Percentiles rank a stretch among this genome's conserved stretches.
Conservation (phyloP, 75 land plant species). For the Pinus albicaulis region DNA sequence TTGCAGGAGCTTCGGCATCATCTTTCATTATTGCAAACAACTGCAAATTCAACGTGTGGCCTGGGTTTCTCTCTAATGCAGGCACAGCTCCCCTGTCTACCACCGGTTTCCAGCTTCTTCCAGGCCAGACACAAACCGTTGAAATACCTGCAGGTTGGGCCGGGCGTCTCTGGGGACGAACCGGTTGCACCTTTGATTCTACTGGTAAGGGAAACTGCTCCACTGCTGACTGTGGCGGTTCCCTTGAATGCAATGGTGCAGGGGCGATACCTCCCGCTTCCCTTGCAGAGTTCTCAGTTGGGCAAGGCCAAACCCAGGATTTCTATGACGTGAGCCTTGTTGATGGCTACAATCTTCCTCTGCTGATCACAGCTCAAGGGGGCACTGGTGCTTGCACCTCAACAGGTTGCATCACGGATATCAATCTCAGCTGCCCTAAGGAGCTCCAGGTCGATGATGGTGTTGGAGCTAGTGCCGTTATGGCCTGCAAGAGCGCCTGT, state of each 20-base stretch:
- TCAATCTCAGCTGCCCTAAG: slow-evolving; percentile 29
- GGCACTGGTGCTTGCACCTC: slow-evolving; percentile 43
- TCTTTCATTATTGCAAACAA: slow-evolving; percentile 25
- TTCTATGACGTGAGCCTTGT: slow-evolving; percentile 92
- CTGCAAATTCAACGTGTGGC: slow-evolving; percentile 48
- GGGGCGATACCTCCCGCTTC: slow-evolving; percentile 70
- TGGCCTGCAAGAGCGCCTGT: slow-evolving; percentile 47
- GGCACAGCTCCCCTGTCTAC: slow-evolving; percentile 13
- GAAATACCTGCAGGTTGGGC: slow-evolving; percentile 52
- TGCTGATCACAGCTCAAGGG: slow-evolving; percentile 35
- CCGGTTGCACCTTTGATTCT: slow-evolving; percentile 46
- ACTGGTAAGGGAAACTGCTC: slow-evolving; percentile 41
- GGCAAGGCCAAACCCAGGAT: slow-evolving; percentile 43
- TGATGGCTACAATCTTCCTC: slow-evolving; percentile 85
- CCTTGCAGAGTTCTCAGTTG: slow-evolving; percentile 70
- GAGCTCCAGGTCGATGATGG: slow-evolving; percentile 24
- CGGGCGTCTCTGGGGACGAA: slow-evolving; percentile 79
- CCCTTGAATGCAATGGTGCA: slow-evolving; percentile 38
- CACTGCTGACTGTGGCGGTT: slow-evolving; percentile 65
- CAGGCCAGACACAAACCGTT: slow-evolving; percentile 11
- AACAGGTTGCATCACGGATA: slow-evolving; percentile 49
- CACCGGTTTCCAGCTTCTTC: slow-evolving; percentile 54
- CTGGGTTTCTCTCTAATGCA: slow-evolving; percentile 31
- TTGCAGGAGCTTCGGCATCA: not conserved
- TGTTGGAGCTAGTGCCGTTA: slow-evolving; percentile 2